Evolutionary conservation across 2,329 filamentous ascomycete species (phyloP), one percentile per base, ranked within the genome.

Genomic region (Exophiala oligosperma): DNA sequence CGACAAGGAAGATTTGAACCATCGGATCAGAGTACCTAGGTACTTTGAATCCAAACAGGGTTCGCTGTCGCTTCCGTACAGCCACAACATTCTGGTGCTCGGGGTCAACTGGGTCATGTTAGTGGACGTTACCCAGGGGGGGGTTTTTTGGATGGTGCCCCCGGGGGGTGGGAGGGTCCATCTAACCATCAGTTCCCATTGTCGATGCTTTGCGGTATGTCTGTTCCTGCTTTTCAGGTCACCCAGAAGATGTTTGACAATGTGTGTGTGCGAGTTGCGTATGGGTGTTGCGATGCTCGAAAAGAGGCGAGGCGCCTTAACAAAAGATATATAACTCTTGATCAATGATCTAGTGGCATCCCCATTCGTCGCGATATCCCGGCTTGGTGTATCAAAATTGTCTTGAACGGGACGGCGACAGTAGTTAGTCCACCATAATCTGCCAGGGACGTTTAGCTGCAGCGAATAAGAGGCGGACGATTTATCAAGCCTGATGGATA

Each of bases 1-100:
- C 80, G 54, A 92, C 87, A 79, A 91, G 81, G 62, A 88, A 67
- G 35, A 92, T 79, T 74, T 92, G 89, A 41, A 85, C 73, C 69
- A 85, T 83, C 14, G 89, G 89, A 58, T 88, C 90, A 23, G 89
- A 89, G 71, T 88, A 91, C 81, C 85, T 90, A 3, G 79, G 78
- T 6, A 87, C 59, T 64, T 81, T 79, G 56, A 73, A 74, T 49
- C 44, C 46, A 24, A 55, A 55, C 35, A 55, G 46, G 32, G 44
- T 43, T 55, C 44, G 14, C 23, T 47, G 7, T 11, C 38, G 2
- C n/a, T 38, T 47, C 11, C 32, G 26, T 32, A 7, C 32, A 28
- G 46, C 17, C 23, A 41, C 12, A 41, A 24, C 52, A 29, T 40
- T 7, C 35, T 55, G 52, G 17, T 55, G 52, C 46, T 55, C 52